Evolutionary conservation across 257 asterid genomes (phyloP).

Genomic region (Solanum sejunctum): DNA sequence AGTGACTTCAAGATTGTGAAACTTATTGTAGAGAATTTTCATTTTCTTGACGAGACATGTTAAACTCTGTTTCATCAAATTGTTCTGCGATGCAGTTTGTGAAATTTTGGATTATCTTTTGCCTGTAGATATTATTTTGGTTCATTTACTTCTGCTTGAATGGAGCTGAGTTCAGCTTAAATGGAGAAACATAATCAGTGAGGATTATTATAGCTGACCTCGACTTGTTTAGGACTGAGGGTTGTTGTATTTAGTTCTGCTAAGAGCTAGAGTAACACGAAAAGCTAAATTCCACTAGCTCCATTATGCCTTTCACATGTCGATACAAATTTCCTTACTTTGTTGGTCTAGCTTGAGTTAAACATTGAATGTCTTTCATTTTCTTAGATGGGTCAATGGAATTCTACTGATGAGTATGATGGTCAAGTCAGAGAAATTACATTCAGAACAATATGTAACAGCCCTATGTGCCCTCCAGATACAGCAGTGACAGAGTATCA

Average conservation of each 20-base stretch:
- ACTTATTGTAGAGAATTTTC: background rate
- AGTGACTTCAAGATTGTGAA: background rate
- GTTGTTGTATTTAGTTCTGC: background rate
- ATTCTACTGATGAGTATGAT: conserved; percentile 58
- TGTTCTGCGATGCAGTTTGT: background rate
- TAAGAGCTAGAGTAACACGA: background rate
- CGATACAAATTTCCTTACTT: background rate
- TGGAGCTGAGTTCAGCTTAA: background rate
- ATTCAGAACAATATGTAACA: conserved; percentile 56
- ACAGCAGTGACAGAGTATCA: conserved; percentile 84
- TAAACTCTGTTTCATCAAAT: background rate
- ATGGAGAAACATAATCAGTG: background rate
- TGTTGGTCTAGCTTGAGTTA: background rate
- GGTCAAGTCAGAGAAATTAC: conserved; percentile 85
- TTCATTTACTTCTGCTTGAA: background rate
- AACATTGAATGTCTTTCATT: conserved; percentile 1
- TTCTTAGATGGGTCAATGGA: conserved; percentile 72
- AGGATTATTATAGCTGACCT: background rate
- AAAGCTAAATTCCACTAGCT: background rate
- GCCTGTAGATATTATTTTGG: background rate
- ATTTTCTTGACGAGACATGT: background rate
- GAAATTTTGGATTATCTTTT: background rate
- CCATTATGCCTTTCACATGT: background rate
- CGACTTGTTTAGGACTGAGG: background rate
- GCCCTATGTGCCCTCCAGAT: conserved; percentile 97